Evolutionary conservation across 2,329 filamentous ascomycete genomes (phyloP), one percentile per base, ranked within the genome.

Genomic region (Verticillium isaacii): DNA sequence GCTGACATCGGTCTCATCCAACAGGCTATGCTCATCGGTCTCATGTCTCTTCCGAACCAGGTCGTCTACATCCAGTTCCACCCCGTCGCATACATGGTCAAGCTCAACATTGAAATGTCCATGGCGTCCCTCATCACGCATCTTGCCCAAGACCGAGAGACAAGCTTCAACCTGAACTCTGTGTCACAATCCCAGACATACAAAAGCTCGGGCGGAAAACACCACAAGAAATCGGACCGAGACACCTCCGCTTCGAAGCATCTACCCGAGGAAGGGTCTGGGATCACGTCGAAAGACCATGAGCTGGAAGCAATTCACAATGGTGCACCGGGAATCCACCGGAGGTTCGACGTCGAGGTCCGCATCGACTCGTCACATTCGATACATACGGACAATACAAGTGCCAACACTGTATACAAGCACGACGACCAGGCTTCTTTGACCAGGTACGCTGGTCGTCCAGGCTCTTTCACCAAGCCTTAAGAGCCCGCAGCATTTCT

Each of bases 81-180:
- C 61, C 81, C 81, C 0, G 71, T 83, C 4, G 80, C 80, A 14
- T 84, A 83, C 65, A 75, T 79, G n/a, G 79, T 83, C 56, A 84
- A 84, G 61, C 74, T 84, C 41, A 80, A 83, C 65, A 83, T 84
- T 64, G 81, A 84, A 66, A 78, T 84, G 76, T 77, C 77, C 14
- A 83, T 84, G 80, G 80, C 81, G 58, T 77, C 78, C 39, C 76
- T 84, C 29, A 83, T 84, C 64, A 77, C 70, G 41, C 76, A 75
- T 59, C 63, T 65, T 9, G 58, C 63, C 9, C 61, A 62, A 41
- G 62, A 58, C 23, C 57, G 57, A 5, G 63, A 65, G n/a, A 62
- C 58, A 17, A 37, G 62, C 3, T 59, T 60, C 9, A 19, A 37
- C 15, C 60, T 65, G 39, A 57, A 60, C 58, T 65, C 63, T 2